Evolutionary conservation across 495 filamentous ascomycete genomes (phyloP), one percentile per base, ranked within the genome.

Genomic region (Emericellopsis terricola): DNA sequence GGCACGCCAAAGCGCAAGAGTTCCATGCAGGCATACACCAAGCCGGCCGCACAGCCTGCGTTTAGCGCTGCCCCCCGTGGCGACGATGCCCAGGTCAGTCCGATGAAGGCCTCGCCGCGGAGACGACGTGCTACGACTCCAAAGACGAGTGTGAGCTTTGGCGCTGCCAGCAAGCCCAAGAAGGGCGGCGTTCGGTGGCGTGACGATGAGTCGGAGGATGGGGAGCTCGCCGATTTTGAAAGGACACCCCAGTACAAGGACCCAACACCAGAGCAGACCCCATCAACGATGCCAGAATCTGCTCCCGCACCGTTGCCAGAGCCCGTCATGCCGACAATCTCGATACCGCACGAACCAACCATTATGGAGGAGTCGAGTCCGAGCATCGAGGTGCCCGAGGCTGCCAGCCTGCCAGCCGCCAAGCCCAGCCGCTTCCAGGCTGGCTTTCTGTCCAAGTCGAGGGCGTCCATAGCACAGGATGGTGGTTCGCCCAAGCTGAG

Each of bases 341-440:
- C n/a, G n/a, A 24, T 42, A 19, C 18, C 27, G 29, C 44, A 45
- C 5, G 34, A 35, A 1, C 47, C 53, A 8, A 40, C 48, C 15
- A 43, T 56, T 1, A 55, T 46, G 15, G 46, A 59, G n/a, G 62
- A 64, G 37, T 72, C 71, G 3, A 78, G 71, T 32, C 69, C 71
- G 6, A 71, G 69, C 8, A 49, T 70, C 9, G 59, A 73, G 20
- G 44, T 57, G 9, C 53, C 56, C 5, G 60, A 64, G 20, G 40
- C 47, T 15, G 48, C 53, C 13, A 50, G 43, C n/a, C 40, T 65
- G 1, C 43, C 41, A 16, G 43, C 55, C 33, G 49, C 64, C 43
- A 85, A 80, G 44, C 71, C 67, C 35, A 85, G 71, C 52, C 69
- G 89, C 21, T 94, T 97, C 63, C 81, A 93, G 48, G 65, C 85